Conservation (phyloP, 257 asterid species). For the Gentiana macrophylla region DNA sequence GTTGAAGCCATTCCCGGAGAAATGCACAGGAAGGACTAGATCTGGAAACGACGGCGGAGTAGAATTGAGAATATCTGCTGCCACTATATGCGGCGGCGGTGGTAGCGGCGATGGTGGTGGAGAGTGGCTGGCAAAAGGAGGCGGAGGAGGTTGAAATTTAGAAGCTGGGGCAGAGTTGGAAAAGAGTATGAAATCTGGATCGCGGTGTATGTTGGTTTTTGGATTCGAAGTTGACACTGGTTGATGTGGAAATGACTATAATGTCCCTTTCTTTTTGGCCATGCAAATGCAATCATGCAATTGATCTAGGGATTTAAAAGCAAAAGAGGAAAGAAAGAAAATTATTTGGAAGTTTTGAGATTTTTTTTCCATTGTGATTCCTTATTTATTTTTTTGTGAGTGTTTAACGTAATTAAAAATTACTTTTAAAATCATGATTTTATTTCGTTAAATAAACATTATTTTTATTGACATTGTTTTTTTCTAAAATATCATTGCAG, state of each 20-base stretch:
- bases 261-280: neutral
- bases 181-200: slow-evolving; percentile 7
- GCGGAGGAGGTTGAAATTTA: neutral
- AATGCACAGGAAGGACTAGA: slow-evolving; percentile 9
- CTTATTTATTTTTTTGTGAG: too few species aligned
- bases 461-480: too few species aligned
- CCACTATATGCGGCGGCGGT: neutral
- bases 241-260: slow-evolving; percentile 1
- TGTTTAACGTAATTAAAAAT: too few species aligned
- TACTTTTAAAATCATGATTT: too few species aligned
- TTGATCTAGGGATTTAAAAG: neutral
- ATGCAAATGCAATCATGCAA: neutral
- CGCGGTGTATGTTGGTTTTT: slow-evolving; percentile 5
- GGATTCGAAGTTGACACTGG: slow-evolving; percentile 10
- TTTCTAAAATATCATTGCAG: too few species aligned
- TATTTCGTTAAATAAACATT: too few species aligned
- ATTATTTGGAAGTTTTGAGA: too few species aligned
- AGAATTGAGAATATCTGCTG: too few species aligned
- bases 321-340: too few species aligned
- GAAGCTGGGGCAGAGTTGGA: neutral
- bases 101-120: neutral
- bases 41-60: slow-evolving; percentile 6
- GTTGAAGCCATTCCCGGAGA: slow-evolving; percentile 83
- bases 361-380: too few species aligned
- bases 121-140: neutral